A percentile compares a stretch with the other conserved stretches of the same genome.
These are phyloP conservation scores for Phaeosphaeria sp. DNA, from an alignment of 2,329 filamentous ascomycete species.

Conservation along the genomic window DNA sequence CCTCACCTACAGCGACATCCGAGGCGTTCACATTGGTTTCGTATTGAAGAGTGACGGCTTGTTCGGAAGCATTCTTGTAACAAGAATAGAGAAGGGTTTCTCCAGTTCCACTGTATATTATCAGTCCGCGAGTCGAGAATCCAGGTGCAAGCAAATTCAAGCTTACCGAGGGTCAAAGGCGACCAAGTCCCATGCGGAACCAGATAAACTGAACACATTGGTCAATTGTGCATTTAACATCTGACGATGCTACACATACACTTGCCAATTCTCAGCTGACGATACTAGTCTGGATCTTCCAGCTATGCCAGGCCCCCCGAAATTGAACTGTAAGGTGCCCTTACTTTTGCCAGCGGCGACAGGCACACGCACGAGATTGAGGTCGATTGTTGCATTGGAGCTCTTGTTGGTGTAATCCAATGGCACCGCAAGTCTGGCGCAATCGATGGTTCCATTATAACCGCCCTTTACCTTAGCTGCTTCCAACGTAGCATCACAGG, in stretches of 20 bases:
- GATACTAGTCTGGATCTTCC: background rate
- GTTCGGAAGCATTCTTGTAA: background rate
- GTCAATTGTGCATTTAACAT: background rate
- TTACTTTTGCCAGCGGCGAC: background rate
- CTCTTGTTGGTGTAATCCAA: background rate
- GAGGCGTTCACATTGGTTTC: background rate
- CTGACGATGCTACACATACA: background rate
- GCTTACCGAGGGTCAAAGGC: background rate
- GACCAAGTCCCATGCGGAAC: background rate
- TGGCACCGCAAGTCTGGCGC: background rate
- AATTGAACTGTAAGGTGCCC: background rate
- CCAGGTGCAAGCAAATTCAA: background rate
- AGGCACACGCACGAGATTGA: background rate
- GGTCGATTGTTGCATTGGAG: background rate
- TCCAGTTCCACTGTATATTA: background rate
- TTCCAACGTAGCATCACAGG: background rate
- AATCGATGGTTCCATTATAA: background rate
- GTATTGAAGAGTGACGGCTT: no score
- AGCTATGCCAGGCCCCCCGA: background rate
- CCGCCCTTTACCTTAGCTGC: background rate
- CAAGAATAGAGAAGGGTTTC: background rate
- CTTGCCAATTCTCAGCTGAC: background rate
- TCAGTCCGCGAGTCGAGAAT: background rate
- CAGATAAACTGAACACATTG: background rate
- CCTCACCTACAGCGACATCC: background rate